A percentile compares a stretch with the other conserved stretches of the same genome.
These are phyloP conservation scores for Coniochaeta sp. DNA, from an alignment of 2,329 filamentous ascomycete species.

Conservation along the genomic window DNA sequence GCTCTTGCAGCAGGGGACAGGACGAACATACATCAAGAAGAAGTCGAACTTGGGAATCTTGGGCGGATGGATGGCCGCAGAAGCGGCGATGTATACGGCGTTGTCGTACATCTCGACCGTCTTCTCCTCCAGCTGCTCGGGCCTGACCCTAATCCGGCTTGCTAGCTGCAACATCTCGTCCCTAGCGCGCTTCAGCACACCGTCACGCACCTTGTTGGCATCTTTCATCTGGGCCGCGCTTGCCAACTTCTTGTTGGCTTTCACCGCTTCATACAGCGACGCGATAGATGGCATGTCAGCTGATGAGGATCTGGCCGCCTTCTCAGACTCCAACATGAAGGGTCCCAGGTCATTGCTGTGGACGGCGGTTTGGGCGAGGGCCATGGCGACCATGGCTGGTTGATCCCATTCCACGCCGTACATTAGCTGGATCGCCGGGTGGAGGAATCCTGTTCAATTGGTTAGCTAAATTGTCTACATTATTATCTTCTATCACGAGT, in stretches of 20 bases:
- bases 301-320: conserved; percentile 24
- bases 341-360: conserved; percentile 50
- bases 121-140: conserved; percentile 47
- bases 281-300: conserved; percentile 36
- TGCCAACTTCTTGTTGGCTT: conserved; percentile 46
- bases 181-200: conserved; percentile 54
- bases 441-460: conserved; percentile 49
- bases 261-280: conserved; percentile 54
- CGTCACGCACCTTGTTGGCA: conserved; percentile 59
- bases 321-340: conserved; percentile 48
- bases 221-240: conserved; percentile 43
- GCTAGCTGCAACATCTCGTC: conserved; percentile 57
- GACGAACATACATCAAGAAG: conserved; percentile 48
- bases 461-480: too few species aligned
- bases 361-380: conserved; percentile 66
- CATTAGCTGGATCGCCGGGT: conserved; percentile 78
- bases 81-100: conserved; percentile 37
- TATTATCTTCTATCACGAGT: conserved; percentile 12
- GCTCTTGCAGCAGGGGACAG: neutral
- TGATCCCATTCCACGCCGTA: conserved; percentile 80
- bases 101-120: conserved; percentile 62
- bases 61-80: conserved; percentile 53
- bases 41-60: conserved; percentile 75
- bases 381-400: conserved; percentile 74
- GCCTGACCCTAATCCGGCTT: conserved; percentile 47